A percentile compares a stretch with the other conserved stretches of the same genome.
phyloP scores from a whole-genome alignment of 108 stramenopile species.

The Cyclotella kingstonii region DNA sequence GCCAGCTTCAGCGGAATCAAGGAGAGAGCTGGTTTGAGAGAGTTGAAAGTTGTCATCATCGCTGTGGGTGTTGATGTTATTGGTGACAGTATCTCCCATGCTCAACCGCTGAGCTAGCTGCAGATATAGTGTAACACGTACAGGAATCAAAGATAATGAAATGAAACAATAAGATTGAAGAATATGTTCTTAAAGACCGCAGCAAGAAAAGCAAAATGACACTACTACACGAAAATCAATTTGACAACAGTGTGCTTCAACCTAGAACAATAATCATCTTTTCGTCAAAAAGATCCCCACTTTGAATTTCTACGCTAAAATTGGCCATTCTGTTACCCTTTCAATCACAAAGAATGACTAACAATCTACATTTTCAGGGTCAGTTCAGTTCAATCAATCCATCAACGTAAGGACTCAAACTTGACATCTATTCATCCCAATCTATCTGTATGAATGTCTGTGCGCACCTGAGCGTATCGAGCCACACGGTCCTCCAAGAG shows the following conservation, averaged over 20 bases:
- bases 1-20: conserved; percentile 67
- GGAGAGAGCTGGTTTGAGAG: conserved; percentile 24
- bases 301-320: too few relatives aligned
- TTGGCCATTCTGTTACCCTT: too few relatives aligned
- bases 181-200: not conserved
- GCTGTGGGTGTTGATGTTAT: conserved; percentile 1
- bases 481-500: conserved; percentile 77
- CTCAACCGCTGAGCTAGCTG: conserved; percentile 43
- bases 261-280: too few relatives aligned
- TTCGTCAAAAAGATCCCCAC: too few relatives aligned
- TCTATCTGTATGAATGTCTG: not conserved
- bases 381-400: not conserved
- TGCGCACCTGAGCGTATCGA: conserved; percentile 76
- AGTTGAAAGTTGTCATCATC: conserved; percentile 6
- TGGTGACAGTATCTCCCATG: conserved; percentile 13
- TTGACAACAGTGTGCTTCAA: too few relatives aligned
- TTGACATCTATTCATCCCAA: not conserved
- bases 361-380: not conserved
- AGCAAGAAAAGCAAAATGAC: not conserved
- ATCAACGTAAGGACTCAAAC: not conserved
- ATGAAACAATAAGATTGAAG: not conserved
- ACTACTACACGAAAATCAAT: not conserved
- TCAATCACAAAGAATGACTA: too few relatives aligned
- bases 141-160: not conserved
- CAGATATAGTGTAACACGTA: not conserved